Evolutionary conservation across 2,329 filamentous ascomycete species (phyloP), one percentile per base, ranked within the genome.

Genomic region (Lizonia empirigonia): DNA sequence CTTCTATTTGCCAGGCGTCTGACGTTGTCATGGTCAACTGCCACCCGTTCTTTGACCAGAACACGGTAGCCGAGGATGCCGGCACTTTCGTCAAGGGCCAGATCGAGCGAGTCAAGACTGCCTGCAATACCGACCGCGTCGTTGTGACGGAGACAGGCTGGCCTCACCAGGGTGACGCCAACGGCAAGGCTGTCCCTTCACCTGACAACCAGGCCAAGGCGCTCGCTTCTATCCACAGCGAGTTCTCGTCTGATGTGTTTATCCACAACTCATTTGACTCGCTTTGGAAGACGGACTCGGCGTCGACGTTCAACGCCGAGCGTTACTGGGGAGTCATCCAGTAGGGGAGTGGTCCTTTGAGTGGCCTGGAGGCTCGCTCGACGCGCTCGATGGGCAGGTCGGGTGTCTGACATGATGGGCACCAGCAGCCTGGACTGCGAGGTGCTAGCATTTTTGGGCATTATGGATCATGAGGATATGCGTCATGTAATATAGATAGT

Each of bases 61-160:
- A 82, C 37, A 82, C 82, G 20, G 70, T 73, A 2, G 82, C 90
- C 1, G 73, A 76, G 1, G 73, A 83, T 24, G 85, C 90, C 2
- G 91, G 91, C 3, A 61, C 70, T 0, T 96, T 90, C 72, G 82
- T 91, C 30, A 71, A 78, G 30, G 76, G 78, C 20, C 84, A 86
- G 56, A 80, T 77, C 6, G 66, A 76, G 22, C 69, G 62, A 6
- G 76, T 86, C 51, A 75, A 75, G 15, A 60, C 71, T 3, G 77
- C 76, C 3, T 83, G 80, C 42, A 58, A 56, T 8, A 75, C 76
- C 58, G 87, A 90, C 73, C 79, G 80, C 36, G 80, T 89, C 24
- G 78, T 93, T 29, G 85, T 95, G 60, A 91, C 89, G 1, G 91
- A 96, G 77, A 87, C 87, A 3, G 91, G 91, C 41, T 96, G 91